phyloP scores from a whole-genome alignment of 139 green algal genomes.

The Tetraselmis chui region DNA sequence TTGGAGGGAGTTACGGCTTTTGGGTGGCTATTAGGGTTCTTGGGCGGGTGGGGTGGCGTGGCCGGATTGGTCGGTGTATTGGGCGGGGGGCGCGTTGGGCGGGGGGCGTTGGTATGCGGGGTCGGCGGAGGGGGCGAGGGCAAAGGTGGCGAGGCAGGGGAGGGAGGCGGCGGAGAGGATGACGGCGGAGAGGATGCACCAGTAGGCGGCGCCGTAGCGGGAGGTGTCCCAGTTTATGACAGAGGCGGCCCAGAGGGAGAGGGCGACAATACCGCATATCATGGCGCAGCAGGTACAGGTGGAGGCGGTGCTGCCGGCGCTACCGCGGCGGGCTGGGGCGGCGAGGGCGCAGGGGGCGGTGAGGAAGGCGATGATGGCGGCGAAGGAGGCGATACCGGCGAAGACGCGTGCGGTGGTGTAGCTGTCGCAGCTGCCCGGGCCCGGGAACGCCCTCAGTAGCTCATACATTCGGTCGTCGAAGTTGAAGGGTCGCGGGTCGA shows the following conservation, averaged over 20 bases:
- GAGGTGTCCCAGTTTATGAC: not conserved
- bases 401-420: not conserved
- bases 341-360: not conserved
- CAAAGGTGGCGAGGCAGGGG: not conserved
- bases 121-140: not conserved
- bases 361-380: not conserved
- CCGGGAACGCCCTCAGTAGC: not conserved
- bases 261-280: not conserved
- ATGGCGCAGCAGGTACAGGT: not conserved
- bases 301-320: not conserved
- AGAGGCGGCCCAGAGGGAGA: not conserved
- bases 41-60: not conserved
- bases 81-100: not conserved
- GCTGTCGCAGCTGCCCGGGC: not conserved
- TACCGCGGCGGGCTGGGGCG: too few species aligned
- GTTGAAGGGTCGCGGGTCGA: not conserved
- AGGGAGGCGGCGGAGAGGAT: not conserved
- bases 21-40: too few species aligned
- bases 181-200: not conserved
- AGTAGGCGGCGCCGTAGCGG: not conserved
- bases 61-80: not conserved
- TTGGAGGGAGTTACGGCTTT: too few species aligned
- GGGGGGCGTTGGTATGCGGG: not conserved
- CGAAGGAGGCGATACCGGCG: not conserved
- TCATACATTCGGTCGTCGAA: not conserved